These are phyloP conservation scores for Aspergillus sp. DNA, from an alignment of 2,329 filamentous ascomycete species.

Conservation along the genomic window DNA sequence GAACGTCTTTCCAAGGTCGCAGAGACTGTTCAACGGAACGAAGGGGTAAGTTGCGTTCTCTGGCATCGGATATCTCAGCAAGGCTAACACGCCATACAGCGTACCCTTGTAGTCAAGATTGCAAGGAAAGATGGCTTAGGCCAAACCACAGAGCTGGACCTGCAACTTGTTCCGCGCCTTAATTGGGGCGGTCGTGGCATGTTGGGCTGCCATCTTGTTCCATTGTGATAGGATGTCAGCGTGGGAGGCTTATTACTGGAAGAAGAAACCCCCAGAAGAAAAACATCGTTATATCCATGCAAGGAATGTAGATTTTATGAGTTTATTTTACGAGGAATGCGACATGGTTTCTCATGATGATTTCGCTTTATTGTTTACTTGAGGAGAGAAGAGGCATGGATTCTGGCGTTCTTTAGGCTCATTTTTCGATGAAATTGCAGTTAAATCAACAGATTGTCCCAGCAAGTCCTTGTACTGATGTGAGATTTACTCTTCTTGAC, in stretches of 20 bases:
- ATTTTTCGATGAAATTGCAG: no score
- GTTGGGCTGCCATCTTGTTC: constrained; percentile 85
- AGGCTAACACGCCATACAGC: constrained; percentile 42
- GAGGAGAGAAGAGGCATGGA: not conserved
- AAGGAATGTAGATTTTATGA: not conserved
- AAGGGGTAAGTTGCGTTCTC: constrained; percentile 61
- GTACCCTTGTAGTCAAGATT: constrained; percentile 65
- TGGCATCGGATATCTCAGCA: not conserved
- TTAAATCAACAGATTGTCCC: no score
- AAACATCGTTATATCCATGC: not conserved
- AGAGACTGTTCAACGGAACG: constrained; percentile 84
- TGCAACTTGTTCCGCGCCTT: constrained; percentile 69
- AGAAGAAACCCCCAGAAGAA: no score
- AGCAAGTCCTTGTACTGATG: no score
- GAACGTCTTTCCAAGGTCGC: constrained; percentile 80
- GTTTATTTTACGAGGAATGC: constrained; percentile 10
- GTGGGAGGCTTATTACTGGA: no score
- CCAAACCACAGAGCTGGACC: constrained; percentile 51
- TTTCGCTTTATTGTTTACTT: no score
- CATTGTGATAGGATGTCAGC: constrained; percentile 50
- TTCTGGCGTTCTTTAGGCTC: not conserved
- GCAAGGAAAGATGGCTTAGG: constrained; percentile 48
- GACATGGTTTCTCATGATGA: constrained; percentile 7
- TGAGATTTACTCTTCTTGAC: no score
- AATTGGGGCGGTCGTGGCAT: constrained; percentile 89